Base-by-base conservation (phyloP, 2,329 filamentous ascomycete species). In the Myriangium duriaei region DNA sequence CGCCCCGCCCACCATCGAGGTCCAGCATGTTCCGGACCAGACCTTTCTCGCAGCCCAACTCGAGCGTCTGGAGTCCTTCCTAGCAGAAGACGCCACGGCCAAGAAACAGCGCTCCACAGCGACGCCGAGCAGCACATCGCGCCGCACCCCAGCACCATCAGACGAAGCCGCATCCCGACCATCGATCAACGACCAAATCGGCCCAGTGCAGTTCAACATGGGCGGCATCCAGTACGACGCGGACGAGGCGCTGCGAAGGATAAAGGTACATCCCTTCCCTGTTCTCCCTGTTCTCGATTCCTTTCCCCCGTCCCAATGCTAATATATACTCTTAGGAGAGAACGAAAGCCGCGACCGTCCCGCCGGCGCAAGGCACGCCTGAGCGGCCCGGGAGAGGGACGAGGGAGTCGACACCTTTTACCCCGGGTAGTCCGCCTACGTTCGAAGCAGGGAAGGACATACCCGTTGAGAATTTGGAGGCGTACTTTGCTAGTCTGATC, bases 191-290 rank as follows among this genome's bases (percentile, higher is more conserved):
- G 82, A 88, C 52, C 86, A 93, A 51, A 93, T 94, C 51, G 87
- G 87, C 0, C 86, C 87, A 1, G 86, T 95, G 46, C 86, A 94
- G 54, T 95, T 96, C 64, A 98, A 98, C 57, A 91, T 98, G 72
- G 91, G 91, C 30, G 91, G 91, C 37, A 95, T 98, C 45, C 86
- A 94, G 55, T 59, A 59, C 40, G 86, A 95, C 60, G 86, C 86
- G 6, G 87, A 94, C 53, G 86, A 94, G 52, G 91, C 92, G 81
- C 63, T 94, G 41, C 81, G 86, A 58, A 75, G 81, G 50, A 67
- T 93, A 43, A 87, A 86, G 74, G 84, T 88, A 62, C 52, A 62
- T 49, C 33, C 13, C 11, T 11, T 50, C 60, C n/a, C n/a, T n/a
- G n/a, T n/a, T n/a, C n/a, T n/a, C n/a, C n/a, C n/a, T n/a, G n/a